phyloP scores from a whole-genome alignment of 2,329 filamentous ascomycete genomes.

The Fusarium sacchari region DNA sequence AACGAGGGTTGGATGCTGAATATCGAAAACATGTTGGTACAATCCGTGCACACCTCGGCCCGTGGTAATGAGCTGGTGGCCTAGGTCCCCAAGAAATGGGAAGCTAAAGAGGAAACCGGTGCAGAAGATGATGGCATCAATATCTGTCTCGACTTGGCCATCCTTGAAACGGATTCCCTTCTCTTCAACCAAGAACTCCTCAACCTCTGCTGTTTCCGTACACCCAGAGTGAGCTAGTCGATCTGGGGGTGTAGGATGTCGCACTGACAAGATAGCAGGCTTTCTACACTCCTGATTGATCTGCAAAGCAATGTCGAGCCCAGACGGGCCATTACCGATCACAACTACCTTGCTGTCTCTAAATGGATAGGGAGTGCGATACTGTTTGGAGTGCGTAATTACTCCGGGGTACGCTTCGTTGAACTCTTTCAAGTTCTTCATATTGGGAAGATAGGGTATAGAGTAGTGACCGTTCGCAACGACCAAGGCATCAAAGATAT shows the following conservation, averaged over 20 bases:
- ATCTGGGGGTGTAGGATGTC: constrained; percentile 58
- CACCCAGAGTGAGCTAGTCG: constrained; percentile 57
- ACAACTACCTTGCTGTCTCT: constrained; percentile 79
- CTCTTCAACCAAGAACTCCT: constrained; percentile 62
- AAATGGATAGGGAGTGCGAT: constrained; percentile 73
- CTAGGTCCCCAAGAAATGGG: constrained; percentile 70
- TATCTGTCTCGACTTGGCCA: constrained; percentile 68
- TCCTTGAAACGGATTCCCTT: constrained; percentile 74
- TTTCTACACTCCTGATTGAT: constrained; percentile 69
- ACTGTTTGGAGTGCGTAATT: constrained; percentile 83
- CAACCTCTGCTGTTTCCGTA: constrained; percentile 67
- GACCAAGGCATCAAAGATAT: constrained; percentile 77
- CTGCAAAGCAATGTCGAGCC: constrained; percentile 83
- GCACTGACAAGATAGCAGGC: constrained; percentile 73
- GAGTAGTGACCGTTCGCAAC: constrained; percentile 81
- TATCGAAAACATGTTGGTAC: constrained; percentile 83
- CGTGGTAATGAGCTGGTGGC: constrained; percentile 67
- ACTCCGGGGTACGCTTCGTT: constrained; percentile 65
- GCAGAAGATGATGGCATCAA: constrained; percentile 86
- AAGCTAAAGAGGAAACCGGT: constrained; percentile 90
- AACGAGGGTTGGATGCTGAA: constrained; percentile 78
- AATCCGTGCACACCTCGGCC: constrained; percentile 77
- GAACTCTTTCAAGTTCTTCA: constrained; percentile 69
- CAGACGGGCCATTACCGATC: constrained; percentile 86
- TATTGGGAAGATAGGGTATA: constrained; percentile 72